A percentile compares a stretch with the other conserved stretches of the same genome.
These are phyloP conservation scores for Penicillium oxalicum DNA, from an alignment of 2,329 filamentous ascomycete genomes.

Conservation along the genomic window DNA sequence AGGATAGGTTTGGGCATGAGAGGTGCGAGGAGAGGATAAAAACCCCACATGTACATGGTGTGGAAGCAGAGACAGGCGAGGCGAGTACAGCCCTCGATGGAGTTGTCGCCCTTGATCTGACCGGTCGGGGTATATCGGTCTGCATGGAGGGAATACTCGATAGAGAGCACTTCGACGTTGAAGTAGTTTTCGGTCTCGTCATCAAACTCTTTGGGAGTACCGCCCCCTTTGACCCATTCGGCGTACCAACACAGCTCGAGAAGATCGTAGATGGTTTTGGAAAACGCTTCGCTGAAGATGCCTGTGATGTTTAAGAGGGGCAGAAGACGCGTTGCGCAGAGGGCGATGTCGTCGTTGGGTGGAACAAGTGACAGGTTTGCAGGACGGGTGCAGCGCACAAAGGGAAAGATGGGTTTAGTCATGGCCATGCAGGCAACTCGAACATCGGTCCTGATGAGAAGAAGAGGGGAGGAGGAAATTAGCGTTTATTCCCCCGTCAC, in stretches of 20 bases:
- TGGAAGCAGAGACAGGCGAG: conserved; percentile 36
- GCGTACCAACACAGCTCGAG: conserved; percentile 33
- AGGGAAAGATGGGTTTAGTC: conserved; percentile 35
- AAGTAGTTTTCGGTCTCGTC: conserved; percentile 36
- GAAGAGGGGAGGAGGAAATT: conserved; percentile 4
- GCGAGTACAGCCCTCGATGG: conserved; percentile 35
- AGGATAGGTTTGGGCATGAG: conserved; percentile 32
- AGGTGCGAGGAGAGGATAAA: conserved; percentile 32
- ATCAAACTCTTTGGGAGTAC: conserved; percentile 25
- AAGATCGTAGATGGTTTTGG: conserved; percentile 31
- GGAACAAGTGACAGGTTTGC: conserved; percentile 23
- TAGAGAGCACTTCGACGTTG: conserved; percentile 36
- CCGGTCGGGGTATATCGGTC: conserved; percentile 34
- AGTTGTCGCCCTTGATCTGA: conserved; percentile 30
- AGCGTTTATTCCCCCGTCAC: not conserved
- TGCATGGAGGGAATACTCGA: conserved; percentile 33
- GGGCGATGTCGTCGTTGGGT: conserved; percentile 26
- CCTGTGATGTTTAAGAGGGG: conserved; percentile 31
- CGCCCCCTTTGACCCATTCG: conserved; percentile 32
- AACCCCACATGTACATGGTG: conserved; percentile 36
- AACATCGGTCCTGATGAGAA: conserved; percentile 33
- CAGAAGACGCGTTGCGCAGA: conserved; percentile 30
- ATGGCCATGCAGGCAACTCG: conserved; percentile 37
- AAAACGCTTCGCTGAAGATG: conserved; percentile 28
- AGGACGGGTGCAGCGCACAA: conserved; percentile 32